Percentiles rank a stretch among this genome's conserved stretches.
phyloP scores from a whole-genome alignment of 495 filamentous ascomycete species.

The Daldinia grandis region DNA sequence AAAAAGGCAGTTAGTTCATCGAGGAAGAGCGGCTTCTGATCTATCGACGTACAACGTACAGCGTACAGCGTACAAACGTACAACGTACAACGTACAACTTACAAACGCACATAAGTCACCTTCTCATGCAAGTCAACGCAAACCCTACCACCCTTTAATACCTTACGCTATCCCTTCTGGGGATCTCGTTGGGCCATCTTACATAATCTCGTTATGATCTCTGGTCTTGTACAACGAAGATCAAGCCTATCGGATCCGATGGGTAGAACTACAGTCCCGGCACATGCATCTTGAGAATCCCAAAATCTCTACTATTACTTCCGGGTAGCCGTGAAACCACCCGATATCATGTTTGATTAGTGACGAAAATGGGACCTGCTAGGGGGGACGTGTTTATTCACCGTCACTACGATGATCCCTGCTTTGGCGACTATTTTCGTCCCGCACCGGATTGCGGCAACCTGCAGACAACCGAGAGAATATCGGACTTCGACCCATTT shows the following conservation, averaged over 20 bases:
- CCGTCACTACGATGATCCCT: slow-evolving; percentile 13
- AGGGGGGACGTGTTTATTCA: background rate
- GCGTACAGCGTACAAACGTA: background rate
- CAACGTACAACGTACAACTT: too few species aligned
- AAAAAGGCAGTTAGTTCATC: background rate
- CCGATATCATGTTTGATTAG: background rate
- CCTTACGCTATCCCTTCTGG: background rate
- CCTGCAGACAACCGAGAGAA: slow-evolving; percentile 36
- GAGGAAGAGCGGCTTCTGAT: background rate
- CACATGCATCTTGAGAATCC: background rate
- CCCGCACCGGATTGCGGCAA: slow-evolving; percentile 28
- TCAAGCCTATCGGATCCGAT: slow-evolving; percentile 35
- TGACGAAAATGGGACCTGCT: slow-evolving; percentile 8
- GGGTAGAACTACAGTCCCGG: slow-evolving; percentile 1
- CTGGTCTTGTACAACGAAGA: slow-evolving; percentile 6
- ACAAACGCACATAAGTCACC: too few species aligned
- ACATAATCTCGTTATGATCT: slow-evolving; percentile 28
- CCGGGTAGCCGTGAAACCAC: slow-evolving; percentile 5
- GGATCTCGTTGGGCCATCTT: slow-evolving; percentile 28
- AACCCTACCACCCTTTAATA: slow-evolving; percentile 8
- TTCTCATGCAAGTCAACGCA: slow-evolving; percentile 23
- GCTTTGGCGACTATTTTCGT: slow-evolving; percentile 14
- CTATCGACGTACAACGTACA: too few species aligned
- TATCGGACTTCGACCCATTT: slow-evolving; percentile 36
- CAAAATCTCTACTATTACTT: slow-evolving; percentile 1